Base-by-base conservation (phyloP, 106 monocot genomes). In the Vanilla planifolia region DNA sequence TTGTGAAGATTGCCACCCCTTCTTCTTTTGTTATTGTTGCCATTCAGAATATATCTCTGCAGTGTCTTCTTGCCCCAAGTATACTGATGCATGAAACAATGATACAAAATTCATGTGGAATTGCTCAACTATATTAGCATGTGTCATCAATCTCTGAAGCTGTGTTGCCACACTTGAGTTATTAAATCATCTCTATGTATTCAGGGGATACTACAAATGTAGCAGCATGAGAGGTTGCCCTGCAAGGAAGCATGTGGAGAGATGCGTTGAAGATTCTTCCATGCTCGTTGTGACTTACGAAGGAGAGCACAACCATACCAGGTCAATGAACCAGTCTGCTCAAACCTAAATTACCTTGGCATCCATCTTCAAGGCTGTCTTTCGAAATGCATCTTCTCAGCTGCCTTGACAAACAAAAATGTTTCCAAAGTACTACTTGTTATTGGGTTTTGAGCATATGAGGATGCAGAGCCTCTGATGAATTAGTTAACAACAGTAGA, bases 121-220 rank as follows among this genome's bases (percentile, higher is more conserved):
- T n/a, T n/a, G n/a, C n/a, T n/a, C n/a, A n/a, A n/a, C n/a, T n/a
- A n/a, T n/a, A n/a, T n/a, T n/a, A n/a, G n/a, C n/a, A n/a, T n/a
- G n/a, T n/a, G n/a, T n/a, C n/a, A n/a, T n/a, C 37, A 37, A 6
- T 37, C 37, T 37, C 37, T 10, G 10, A 37, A 37, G 37, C 37
- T 6, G 5, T 37, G 5, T 6, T 37, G 5, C 5, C 10, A 37
- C 10, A 10, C n/a, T n/a, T n/a, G n/a, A n/a, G 15, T 35, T 36
- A 21, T 3, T 3, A 36, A 8, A 57, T 19, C 28, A 57, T 57
- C 2, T 57, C 17, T 35, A 35, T 58, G 8, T 59, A 29, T 79
- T 58, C 68, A 85, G 88, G 88, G 88, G 88, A 62, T 89, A 89
- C 77, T 89, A 89, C 61, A 89, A 84, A 57, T 89, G 88, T 61